A percentile compares a stretch with the other conserved stretches of the same genome.
These are phyloP conservation scores for Sporothrix brasiliensis DNA, from an alignment of 2,329 filamentous ascomycete genomes.

Conservation along the genomic window DNA sequence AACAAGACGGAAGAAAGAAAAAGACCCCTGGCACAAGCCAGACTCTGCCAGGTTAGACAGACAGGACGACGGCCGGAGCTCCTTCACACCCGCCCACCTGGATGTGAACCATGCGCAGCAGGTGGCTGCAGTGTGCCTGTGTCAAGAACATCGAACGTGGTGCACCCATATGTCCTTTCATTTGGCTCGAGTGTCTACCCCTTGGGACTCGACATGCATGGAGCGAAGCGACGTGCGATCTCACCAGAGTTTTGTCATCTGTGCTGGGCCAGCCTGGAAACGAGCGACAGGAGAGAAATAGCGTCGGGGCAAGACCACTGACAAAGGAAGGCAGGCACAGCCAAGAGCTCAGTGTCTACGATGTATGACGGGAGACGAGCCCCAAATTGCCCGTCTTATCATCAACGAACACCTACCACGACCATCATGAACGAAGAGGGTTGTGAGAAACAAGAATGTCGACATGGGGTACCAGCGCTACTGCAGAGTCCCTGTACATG, in stretches of 20 bases:
- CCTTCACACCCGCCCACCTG: slow-evolving; percentile 20
- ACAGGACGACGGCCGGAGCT: slow-evolving; percentile 24
- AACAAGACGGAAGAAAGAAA: neutral
- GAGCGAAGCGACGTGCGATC: slow-evolving; percentile 25
- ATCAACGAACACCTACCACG: too few species aligned
- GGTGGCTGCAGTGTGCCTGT: slow-evolving; percentile 16
- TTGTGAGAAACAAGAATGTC: neutral
- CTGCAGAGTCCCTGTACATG: slow-evolving; percentile 22
- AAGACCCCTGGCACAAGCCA: slow-evolving; percentile 23
- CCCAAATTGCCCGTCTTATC: too few species aligned
- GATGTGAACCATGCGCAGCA: slow-evolving; percentile 30
- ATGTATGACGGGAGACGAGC: neutral
- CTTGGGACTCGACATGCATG: slow-evolving; percentile 5
- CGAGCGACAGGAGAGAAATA: neutral
- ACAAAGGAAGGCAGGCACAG: neutral
- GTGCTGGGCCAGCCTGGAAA: slow-evolving; percentile 9
- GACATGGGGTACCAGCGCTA: slow-evolving; percentile 6
- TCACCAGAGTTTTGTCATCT: neutral
- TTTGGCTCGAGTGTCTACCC: slow-evolving; percentile 8
- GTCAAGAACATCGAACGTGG: neutral
- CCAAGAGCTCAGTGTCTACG: neutral
- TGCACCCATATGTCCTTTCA: neutral
- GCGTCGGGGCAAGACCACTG: neutral
- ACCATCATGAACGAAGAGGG: neutral
- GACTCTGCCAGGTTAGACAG: slow-evolving; percentile 4